Evolutionary conservation across 2,329 filamentous ascomycete genomes (phyloP).

Genomic region (Colletotrichum gloeosporioides): DNA sequence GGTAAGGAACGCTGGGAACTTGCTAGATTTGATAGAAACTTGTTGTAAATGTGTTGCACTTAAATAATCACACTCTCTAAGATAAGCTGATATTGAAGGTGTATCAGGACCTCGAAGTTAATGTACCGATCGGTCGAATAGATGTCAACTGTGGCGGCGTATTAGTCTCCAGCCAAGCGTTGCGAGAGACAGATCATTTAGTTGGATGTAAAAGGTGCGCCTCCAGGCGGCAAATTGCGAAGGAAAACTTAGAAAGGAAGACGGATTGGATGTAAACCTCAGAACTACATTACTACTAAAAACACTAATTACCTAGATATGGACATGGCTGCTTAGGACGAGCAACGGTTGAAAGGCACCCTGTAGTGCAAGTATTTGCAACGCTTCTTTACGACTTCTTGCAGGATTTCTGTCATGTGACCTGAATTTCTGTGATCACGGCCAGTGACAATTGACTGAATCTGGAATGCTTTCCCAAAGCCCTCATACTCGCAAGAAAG

Average conservation of each 20-base stretch:
- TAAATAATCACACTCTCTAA: background rate
- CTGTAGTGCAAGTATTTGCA: accelerated
- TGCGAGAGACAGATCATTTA: background rate
- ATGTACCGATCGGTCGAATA: background rate
- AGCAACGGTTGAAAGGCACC: background rate
- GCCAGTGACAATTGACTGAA: too few species aligned
- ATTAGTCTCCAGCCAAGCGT: background rate
- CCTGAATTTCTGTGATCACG: too few species aligned
- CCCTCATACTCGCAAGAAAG: background rate
- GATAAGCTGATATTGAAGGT: background rate
- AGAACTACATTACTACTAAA: background rate
- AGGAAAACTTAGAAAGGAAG: too few species aligned
- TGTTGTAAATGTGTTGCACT: background rate
- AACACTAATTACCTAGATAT: background rate
- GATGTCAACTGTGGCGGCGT: background rate
- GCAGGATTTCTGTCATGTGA: too few species aligned
- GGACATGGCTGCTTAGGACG: background rate
- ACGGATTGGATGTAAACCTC: background rate
- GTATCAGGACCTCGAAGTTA: background rate
- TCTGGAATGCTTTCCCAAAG: background rate
- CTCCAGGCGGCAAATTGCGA: too few species aligned
- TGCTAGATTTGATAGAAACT: background rate
- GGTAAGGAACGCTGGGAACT: background rate
- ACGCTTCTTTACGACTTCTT: background rate
- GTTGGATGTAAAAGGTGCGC: too few species aligned